Conservation (phyloP, 2,329 filamentous ascomycete species). For the Fusarium hostae region DNA sequence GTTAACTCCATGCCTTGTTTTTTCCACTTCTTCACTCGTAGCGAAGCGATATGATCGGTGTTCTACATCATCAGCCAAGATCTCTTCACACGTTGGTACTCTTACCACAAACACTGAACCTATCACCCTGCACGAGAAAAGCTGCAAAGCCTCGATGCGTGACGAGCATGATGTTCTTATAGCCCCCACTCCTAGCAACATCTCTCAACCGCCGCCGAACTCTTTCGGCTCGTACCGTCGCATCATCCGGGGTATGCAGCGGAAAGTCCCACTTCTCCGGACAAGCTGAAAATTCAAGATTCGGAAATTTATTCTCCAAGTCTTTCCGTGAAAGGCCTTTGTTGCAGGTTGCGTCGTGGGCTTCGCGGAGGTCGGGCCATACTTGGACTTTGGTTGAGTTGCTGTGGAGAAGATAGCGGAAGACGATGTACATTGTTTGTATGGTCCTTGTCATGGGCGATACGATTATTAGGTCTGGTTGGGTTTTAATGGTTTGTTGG, state of each 20-base stretch:
- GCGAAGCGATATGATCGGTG: slow-evolving; percentile 33
- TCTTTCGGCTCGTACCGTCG: slow-evolving; percentile 34
- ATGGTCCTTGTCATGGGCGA: slow-evolving; percentile 36
- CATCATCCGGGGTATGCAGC: slow-evolving; percentile 18
- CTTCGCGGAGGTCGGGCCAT: slow-evolving; percentile 40
- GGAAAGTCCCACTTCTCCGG: slow-evolving; percentile 35
- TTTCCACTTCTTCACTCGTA: not conserved
- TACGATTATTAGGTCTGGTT: slow-evolving; percentile 25
- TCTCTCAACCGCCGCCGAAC: slow-evolving; percentile 24
- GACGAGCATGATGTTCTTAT: slow-evolving; percentile 34
- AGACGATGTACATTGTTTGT: slow-evolving; percentile 36
- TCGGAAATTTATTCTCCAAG: slow-evolving; percentile 27
- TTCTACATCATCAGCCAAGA: slow-evolving; percentile 11
- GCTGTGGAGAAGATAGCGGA: slow-evolving; percentile 12
- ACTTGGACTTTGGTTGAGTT: slow-evolving; percentile 22
- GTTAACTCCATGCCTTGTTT: slow-evolving; percentile 17
- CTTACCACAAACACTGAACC: slow-evolving; percentile 38
- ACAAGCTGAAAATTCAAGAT: slow-evolving; percentile 36
- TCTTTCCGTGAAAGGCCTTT: slow-evolving; percentile 31
- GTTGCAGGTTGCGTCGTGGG: slow-evolving; percentile 42
- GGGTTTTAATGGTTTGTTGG: not conserved
- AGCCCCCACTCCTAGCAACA: slow-evolving; percentile 7
- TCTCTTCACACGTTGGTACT: fast-evolving
- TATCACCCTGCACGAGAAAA: slow-evolving; percentile 30
- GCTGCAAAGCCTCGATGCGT: slow-evolving; percentile 39